Base-by-base conservation (phyloP, 208 protist species). In the Trypanosoma conorhini region DNA sequence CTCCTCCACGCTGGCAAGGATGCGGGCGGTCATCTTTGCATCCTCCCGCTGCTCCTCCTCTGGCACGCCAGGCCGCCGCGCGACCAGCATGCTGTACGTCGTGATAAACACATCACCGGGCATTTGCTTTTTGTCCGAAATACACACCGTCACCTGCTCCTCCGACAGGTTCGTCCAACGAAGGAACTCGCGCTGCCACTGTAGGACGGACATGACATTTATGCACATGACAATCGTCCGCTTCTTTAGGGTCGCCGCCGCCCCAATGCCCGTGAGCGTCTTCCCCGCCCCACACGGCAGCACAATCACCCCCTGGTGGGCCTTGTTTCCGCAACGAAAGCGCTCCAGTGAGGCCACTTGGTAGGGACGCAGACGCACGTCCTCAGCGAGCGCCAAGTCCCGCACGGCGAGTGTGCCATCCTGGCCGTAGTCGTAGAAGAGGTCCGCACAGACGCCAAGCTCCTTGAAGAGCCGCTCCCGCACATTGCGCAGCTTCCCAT, bases 211-310 rank as follows among this genome's bases (percentile, higher is more conserved):
- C 73, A 99, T 96, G 67, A 88, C 83, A 72, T 96, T 97, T 66
- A 97, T 98, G 75, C 95, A 99, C 74, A 98, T 89, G 35, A 99
- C 94, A 9, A 99, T 86, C 0, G 92, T 97, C 15, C 84, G 80
- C 70, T 99, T 98, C 65, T 98, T 95, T 60, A 99, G 79, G 8
- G 91, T 98, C 28, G 79, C 83, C 3, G 93, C 89, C 0, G 98
- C 97, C 5, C 96, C 97, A 59, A 99, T 99, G n/a, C 99, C 99
- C 15, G 98, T 98, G 12, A 99, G 89, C 19, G 99, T 99, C 83
- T 99, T 99, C 52, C 99, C 99, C 4, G 98, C 98, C 28, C 99
- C 99, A 82, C 99, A 99, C 26, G 99, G 99, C 7, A 99, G 89
- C 44, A 99, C 98, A 69, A 99, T 97, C 22, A 99, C 95, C 22